Evolutionary conservation across 2,329 filamentous ascomycete species (phyloP).

Genomic region (Emmonsia crescens): DNA sequence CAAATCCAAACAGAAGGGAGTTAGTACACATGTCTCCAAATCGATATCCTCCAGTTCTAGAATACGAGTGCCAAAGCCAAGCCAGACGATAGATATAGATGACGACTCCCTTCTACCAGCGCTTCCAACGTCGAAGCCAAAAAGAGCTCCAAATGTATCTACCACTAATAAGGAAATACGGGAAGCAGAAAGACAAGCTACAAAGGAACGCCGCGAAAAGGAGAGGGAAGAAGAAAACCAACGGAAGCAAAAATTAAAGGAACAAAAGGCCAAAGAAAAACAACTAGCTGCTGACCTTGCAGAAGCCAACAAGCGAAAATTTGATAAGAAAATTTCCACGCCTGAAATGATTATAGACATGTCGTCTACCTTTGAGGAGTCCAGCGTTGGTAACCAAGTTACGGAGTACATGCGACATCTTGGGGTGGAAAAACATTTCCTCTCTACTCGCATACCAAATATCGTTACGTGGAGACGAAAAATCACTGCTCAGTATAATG

Average conservation of each 20-base stretch:
- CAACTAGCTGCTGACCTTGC: conserved; percentile 54
- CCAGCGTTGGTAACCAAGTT: conserved; percentile 35
- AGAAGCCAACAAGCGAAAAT: conserved; percentile 61
- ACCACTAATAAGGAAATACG: conserved; percentile 33
- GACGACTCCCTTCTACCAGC: conserved; percentile 23
- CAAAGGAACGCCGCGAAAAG: conserved; percentile 38
- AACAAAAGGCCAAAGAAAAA: conserved; percentile 53
- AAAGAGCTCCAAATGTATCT: conserved; percentile 26
- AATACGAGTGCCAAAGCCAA: neutral
- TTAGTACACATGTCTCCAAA: conserved; percentile 12
- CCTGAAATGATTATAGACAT: conserved; percentile 70
- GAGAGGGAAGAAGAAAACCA: conserved; percentile 50
- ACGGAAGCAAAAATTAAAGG: conserved; percentile 34
- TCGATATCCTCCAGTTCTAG: conserved; percentile 5
- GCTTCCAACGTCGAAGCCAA: conserved; percentile 39
- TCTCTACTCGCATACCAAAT: conserved; percentile 32
- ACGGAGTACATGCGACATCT: conserved; percentile 33
- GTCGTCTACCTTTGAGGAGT: conserved; percentile 43
- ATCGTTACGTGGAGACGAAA: conserved; percentile 61
- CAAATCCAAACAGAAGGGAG: conserved; percentile 10
- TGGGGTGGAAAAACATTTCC: conserved; percentile 32
- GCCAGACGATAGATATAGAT: conserved; percentile 40
- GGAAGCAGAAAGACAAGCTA: conserved; percentile 43
- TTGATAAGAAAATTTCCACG: conserved; percentile 61
- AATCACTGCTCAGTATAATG: conserved; percentile 52